Evolutionary conservation across 75 land plant genomes (phyloP), one percentile per base, ranked within the genome.

Genomic region (Sequoia sempervirens): DNA sequence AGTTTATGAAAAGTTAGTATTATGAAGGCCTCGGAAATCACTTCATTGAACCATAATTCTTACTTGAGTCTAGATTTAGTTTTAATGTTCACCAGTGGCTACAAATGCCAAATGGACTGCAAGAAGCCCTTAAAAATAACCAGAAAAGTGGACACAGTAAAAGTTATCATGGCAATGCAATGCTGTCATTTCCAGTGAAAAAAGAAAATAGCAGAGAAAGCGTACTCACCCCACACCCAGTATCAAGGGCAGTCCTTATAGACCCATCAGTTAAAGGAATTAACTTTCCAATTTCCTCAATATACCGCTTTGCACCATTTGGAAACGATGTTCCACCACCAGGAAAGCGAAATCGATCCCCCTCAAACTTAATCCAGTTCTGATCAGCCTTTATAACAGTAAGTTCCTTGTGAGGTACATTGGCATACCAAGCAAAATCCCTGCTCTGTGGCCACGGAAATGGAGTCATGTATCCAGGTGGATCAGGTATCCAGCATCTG

Each of bases 311-410:
- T 23, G 97, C 97, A 32, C 97, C 97, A 13, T 85, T 83, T 1
- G 93, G 90, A 58, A 94, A 95, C 91, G 94, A 92, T 41, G 97
- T 95, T 15, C 97, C 97, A 40, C 97, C 97, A 1, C 97, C 97
- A 2, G 95, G 97, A 74, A 95, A 95, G 66, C 85, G 75, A 84
- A 95, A 91, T 87, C 88, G 86, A 64, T 92, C 93, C 2, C 92
- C 93, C 64, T 91, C 87, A 80, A 84, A 88, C 83, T 86, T 88
- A 26, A 95, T 89, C 97, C 97, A 95, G 76, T 93, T 95, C 90
- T 95, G 95, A 5, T 85, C 87, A 38, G 94, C 96, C 81, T 95
- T 95, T 86, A 90, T 90, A 68, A 95, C 92, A 36, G 94, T 91
- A 45, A 95, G 85, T 83, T 91, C 84, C 86, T 88, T 89, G 84